Conservation (phyloP, 2,329 filamentous ascomycete species). For the Colletotrichum sp. region DNA sequence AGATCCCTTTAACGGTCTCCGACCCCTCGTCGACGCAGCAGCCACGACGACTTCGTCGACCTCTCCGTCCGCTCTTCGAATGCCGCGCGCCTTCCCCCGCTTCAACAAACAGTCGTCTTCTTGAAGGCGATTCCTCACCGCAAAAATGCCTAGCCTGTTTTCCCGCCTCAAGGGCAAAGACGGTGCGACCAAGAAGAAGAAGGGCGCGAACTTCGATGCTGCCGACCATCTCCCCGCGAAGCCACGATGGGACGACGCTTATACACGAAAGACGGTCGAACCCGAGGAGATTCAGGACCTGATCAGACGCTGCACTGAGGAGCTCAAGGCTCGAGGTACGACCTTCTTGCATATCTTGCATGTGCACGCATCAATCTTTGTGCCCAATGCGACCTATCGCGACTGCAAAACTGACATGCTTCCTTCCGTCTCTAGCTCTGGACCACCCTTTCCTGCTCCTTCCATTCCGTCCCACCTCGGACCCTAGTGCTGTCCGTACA, state of each 20-base stretch:
- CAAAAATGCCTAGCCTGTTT: slow-evolving; percentile 63
- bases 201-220: slow-evolving; percentile 60
- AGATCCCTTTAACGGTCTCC: background rate
- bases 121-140: background rate
- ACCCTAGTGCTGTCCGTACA: slow-evolving; percentile 88
- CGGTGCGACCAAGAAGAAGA: slow-evolving; percentile 68
- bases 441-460: slow-evolving; percentile 92
- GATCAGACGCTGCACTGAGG: slow-evolving; percentile 81
- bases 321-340: slow-evolving; percentile 94
- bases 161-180: slow-evolving; percentile 79
- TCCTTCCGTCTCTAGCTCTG: slow-evolving; percentile 62
- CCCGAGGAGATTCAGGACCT: slow-evolving; percentile 92
- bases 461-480: slow-evolving; percentile 91
- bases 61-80: slow-evolving; percentile 1
- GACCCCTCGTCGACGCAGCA: slow-evolving; percentile 2
- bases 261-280: slow-evolving; percentile 80
- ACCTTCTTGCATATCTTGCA: slow-evolving; percentile 26
- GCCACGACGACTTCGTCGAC: background rate
- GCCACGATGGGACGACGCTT: slow-evolving; percentile 87
- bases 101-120: background rate
- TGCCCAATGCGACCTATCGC: slow-evolving; percentile 11
- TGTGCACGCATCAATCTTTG: slow-evolving; percentile 19
- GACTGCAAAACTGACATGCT: background rate
- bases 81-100: slow-evolving; percentile 4
- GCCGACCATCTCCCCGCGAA: slow-evolving; percentile 64